Evolutionary conservation across 306 rosid species (phyloP), one percentile per base, ranked within the genome.

Genomic region (Sindora glabra): DNA sequence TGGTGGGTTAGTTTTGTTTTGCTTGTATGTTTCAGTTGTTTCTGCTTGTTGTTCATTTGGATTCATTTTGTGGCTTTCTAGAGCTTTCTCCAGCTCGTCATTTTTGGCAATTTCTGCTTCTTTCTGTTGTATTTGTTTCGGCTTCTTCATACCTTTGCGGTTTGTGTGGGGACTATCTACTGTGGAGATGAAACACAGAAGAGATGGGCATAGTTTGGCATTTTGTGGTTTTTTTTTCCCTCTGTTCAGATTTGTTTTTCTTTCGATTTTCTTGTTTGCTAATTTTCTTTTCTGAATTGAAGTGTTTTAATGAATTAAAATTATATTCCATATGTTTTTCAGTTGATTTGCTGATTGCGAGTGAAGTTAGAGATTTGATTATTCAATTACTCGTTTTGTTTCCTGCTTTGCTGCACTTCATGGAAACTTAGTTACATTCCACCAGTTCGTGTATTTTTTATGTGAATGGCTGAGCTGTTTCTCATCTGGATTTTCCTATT

Each of bases 1-100:
- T 61, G 66, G 84, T 76, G 62, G 73, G 84, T 83, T 67, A 21
- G 57, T 73, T 14, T 48, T 26, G 53, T 42, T 44, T 58, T 22
- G 11, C 34, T 26, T 39, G 26, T 26, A 19, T 62, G 41, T 62
- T 12, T 48, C 46, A 12, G 39, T 11, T 23, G 39, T 5, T 37
- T 34, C 16, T 45, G 17, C 12, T 36, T 26, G 0, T 44, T 65
- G 9, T 56, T 19, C 39, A 50, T 34, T 26, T 33, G 40, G 34
- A 30, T 10, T 62, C 41, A 13, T 18, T 42, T 56, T 48, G n/a
- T 19, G 47, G 19, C 32, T 11, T 12, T 6, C 11, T 45, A 59
- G 82, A 70, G 70, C 77, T 65, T 59, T 49, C 61, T 64, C 27
- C 64, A 38, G 11, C 23, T 45, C 38, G 32, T 33, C 8, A 23